These are phyloP conservation scores for Tricholoma bakamatsutake DNA, from an alignment of 768 basidiomycete species.

Conservation along the genomic window DNA sequence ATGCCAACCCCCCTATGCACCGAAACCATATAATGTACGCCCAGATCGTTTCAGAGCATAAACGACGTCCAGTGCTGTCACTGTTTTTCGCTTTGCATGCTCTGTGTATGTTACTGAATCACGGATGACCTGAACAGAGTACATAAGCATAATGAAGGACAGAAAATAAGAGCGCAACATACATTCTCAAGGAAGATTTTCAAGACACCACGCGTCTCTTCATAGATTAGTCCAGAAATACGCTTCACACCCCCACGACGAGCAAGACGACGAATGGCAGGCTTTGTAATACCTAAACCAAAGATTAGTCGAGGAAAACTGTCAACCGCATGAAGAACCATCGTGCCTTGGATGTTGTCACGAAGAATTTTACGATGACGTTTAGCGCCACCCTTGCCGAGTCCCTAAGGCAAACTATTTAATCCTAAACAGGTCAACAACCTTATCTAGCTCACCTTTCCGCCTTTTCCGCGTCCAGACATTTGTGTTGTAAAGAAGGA, in stretches of 20 bases:
- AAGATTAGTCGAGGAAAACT: background rate
- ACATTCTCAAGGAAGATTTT: conserved; percentile 61
- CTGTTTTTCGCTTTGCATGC: conserved; percentile 93
- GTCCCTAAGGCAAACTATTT: conserved; percentile 39
- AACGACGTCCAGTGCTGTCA: conserved; percentile 91
- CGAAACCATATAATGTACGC: conserved; percentile 91
- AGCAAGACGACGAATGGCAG: conserved; percentile 74
- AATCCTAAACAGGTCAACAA: background rate
- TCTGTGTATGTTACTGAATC: conserved; percentile 98
- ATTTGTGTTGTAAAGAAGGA: conserved; percentile 26
- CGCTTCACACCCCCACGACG: conserved; percentile 83
- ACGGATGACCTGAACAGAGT: conserved; percentile 63
- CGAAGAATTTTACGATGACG: conserved; percentile 78
- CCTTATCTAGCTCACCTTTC: conserved; percentile 42
- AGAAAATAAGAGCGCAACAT: background rate
- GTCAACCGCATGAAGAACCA: conserved; percentile 11
- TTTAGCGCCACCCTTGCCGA: conserved; percentile 77
- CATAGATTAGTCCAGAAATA: conserved; percentile 72
- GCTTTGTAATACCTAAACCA: conserved; percentile 40
- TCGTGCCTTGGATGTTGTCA: conserved; percentile 71
- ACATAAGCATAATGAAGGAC: background rate
- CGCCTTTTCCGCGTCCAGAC: conserved; percentile 79
- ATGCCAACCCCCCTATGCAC: conserved; percentile 48
- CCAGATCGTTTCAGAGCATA: conserved; percentile 84
- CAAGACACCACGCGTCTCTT: conserved; percentile 77